phyloP scores from a whole-genome alignment of 257 asterid species.

The Haberlea rhodopensis region DNA sequence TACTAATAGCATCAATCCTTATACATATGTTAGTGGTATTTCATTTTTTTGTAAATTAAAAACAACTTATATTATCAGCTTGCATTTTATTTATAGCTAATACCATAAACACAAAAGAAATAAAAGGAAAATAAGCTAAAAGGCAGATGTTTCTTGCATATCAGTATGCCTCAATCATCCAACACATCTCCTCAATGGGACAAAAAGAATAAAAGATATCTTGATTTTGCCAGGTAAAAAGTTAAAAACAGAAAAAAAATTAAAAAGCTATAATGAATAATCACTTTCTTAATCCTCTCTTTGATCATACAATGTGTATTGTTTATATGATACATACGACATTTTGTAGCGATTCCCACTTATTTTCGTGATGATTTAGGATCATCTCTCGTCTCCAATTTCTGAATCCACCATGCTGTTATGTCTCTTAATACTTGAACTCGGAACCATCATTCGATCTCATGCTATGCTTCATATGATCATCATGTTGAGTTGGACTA shows the following conservation, averaged over 20 bases:
- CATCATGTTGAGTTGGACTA: neutral
- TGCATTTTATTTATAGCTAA: too few species aligned
- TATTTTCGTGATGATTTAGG: neutral
- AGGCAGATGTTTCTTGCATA: conserved; percentile 16
- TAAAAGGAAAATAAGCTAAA: neutral
- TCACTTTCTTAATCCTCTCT: conserved; percentile 22
- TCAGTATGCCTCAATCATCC: conserved; percentile 28
- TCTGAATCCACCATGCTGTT: conserved; percentile 19
- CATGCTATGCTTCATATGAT: neutral
- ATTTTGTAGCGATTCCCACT: neutral
- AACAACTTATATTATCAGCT: too few species aligned
- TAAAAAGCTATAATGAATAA: neutral
- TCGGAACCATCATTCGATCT: conserved; percentile 6
- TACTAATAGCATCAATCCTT: too few species aligned
- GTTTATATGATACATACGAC: neutral
- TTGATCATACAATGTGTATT: neutral
- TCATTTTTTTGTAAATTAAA: too few species aligned
- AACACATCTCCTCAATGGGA: conserved; percentile 23
- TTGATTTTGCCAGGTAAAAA: conserved; percentile 22
- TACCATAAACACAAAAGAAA: conserved; percentile 13
- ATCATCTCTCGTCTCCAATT: conserved; percentile 4
- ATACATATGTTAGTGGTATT: too few species aligned
- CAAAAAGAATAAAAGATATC: conserved; percentile 15
- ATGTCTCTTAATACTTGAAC: conserved; percentile 2
- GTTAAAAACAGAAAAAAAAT: too few species aligned